Evolutionary conservation across 2,329 filamentous ascomycete species (phyloP), one percentile per base, ranked within the genome.

Genomic region (Grosmannia penicillata): DNA sequence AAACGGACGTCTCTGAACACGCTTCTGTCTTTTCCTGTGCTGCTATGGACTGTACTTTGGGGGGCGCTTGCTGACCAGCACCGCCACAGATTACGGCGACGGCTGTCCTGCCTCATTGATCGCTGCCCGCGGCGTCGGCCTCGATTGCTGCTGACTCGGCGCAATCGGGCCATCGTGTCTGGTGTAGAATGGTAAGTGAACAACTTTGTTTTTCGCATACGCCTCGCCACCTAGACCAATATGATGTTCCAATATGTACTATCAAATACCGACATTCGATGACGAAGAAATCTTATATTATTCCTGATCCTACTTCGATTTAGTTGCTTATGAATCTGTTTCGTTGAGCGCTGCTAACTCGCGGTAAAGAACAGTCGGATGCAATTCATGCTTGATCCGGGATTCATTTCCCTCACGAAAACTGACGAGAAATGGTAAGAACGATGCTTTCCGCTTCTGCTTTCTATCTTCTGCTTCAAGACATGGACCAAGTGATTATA

Each of bases 401-500:
- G n/a, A n/a, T n/a, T n/a, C n/a, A n/a, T n/a, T n/a, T n/a, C n/a
- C n/a, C n/a, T n/a, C n/a, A n/a, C n/a, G n/a, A n/a, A n/a, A n/a
- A n/a, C n/a, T n/a, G n/a, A n/a, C n/a, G n/a, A n/a, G n/a, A 18
- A 43, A 43, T 29, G 34, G 45, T 47, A 47, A 45, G 41, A 18
- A 28, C 33, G 4, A 28, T 6, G n/a, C n/a, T n/a, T n/a, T n/a
- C n/a, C n/a, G 13, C 22, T 21, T 25, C 40, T 24, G 31, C 19
- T 21, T n/a, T 14, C 21, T 14, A 22, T 17, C 17, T n/a, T 30
- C 21, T 22, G 19, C 26, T 17, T 28, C 18, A 24, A 33, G 25
- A 41, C 39, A 42, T 22, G 33, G 25, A 42, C 47, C 59, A 60
- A 61, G 61, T 82, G 78, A 83, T 83, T 72, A 65, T 23, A 64